A percentile compares a stretch with the other conserved stretches of the same genome.
Conservation (phyloP, 805 yeast genomes). For the Metschnikowia orientalis region DNA sequence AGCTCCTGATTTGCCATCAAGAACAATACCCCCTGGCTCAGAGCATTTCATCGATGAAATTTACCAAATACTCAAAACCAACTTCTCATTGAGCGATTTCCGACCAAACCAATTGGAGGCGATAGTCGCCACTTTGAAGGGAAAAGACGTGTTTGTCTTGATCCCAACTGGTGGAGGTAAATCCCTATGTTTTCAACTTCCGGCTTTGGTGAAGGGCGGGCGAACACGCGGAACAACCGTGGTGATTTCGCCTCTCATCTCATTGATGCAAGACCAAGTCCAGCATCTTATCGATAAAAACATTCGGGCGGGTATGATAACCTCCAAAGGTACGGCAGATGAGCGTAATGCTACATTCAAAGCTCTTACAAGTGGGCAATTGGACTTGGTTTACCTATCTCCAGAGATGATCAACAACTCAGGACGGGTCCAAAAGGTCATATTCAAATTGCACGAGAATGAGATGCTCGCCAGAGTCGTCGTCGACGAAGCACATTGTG, state of each 20-base stretch:
- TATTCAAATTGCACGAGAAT: conserved; percentile 51
- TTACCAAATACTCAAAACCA: conserved; percentile 47
- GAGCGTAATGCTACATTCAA: conserved; percentile 62
- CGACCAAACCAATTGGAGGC: conserved; percentile 86
- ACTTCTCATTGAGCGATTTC: conserved; percentile 63
- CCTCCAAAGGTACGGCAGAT: conserved; percentile 62
- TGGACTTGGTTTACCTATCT: conserved; percentile 79
- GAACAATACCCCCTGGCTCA: conserved; percentile 19
- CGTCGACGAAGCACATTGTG: conserved; percentile 97
- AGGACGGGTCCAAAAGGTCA: conserved; percentile 58
- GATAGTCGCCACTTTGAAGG: conserved; percentile 66
- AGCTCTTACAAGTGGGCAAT: conserved; percentile 56
- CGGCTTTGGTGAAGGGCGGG: conserved; percentile 79
- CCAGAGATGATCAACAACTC: conserved; percentile 93
- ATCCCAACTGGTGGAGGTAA: conserved; percentile 99
- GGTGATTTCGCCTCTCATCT: conserved; percentile 90
- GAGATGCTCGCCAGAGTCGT: conserved; percentile 75
- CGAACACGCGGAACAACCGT: conserved; percentile 78
- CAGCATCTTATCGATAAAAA: conserved; percentile 64
- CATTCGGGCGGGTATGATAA: conserved; percentile 83
- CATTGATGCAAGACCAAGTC: conserved; percentile 97
- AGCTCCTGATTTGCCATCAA: conserved; percentile 5
- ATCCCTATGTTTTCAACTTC: conserved; percentile 90
- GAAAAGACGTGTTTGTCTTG: conserved; percentile 85
- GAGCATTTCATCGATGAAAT: conserved; percentile 68